Evolutionary conservation across 192 early-diverging fungal genomes (phyloP).

Genomic region (Diversispora epigaea): DNA sequence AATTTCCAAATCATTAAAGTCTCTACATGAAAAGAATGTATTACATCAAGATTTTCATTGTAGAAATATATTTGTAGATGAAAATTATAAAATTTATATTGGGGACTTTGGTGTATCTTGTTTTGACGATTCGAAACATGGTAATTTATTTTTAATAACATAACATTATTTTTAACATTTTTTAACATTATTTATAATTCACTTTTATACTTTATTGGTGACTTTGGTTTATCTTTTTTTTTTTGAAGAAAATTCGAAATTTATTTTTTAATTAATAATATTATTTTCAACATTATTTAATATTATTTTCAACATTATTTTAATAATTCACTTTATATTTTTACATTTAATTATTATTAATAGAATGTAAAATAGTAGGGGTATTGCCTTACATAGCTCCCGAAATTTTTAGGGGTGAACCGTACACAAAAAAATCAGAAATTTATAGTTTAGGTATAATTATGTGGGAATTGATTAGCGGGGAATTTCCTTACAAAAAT

Average conservation of each 20-base stretch:
- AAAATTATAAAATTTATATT: slow-evolving; percentile 10
- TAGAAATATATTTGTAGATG: slow-evolving; percentile 9
- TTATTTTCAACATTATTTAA: too few relatives aligned
- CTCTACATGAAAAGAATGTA: not conserved
- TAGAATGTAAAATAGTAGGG: slow-evolving; percentile 15
- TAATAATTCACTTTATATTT: not conserved
- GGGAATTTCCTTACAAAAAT: slow-evolving; percentile 34
- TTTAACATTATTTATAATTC: not conserved
- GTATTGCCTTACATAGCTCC: slow-evolving; percentile 46
- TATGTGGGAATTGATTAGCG: slow-evolving; percentile 44
- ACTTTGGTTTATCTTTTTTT: slow-evolving; percentile 38
- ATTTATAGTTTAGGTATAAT: slow-evolving; percentile 44
- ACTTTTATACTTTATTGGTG: slow-evolving; percentile 34
- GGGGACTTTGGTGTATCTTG: slow-evolving; percentile 39
- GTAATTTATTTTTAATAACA: not conserved
- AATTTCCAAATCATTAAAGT: not conserved
- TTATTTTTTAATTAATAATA: not conserved
- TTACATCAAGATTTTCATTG: not conserved
- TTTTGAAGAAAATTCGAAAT: slow-evolving; percentile 35
- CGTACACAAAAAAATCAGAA: slow-evolving; percentile 39
- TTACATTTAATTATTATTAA: not conserved
- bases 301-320: not conserved
- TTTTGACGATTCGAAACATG: slow-evolving; percentile 35
- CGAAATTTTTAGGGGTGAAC: slow-evolving; percentile 35
- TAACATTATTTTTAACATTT: too few relatives aligned